Base-by-base conservation (phyloP, 805 yeast species). In the Lipomyces kockii region DNA sequence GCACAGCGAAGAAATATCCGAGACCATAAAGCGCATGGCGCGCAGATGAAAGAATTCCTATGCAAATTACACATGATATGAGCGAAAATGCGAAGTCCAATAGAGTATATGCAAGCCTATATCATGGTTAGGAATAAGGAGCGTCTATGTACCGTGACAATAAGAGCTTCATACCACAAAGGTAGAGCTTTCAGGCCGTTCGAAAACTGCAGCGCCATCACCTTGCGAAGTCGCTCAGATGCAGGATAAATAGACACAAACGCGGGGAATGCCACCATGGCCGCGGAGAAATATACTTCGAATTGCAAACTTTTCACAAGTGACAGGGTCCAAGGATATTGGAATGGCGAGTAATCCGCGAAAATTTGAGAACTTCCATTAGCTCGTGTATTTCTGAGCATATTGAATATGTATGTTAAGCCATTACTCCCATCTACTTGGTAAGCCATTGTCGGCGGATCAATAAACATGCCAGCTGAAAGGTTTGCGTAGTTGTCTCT, bases 201-300 rank as follows among this genome's bases (percentile, higher is more conserved):
- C 14, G 79, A 77, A 61, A 76, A 77, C n/a, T 77, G 77, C 73
- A 77, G 71, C 2, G 79, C 78, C 49, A 78, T 63, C 4, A 77
- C 78, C 46, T 72, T 71, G 37, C 73, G 67, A 17, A 76, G 67
- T 25, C 79, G 71, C 64, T 77, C 79, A 62, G 63, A 73, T 1
- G 79, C 76, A 1, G 79, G 79, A 60, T 77, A 77, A 2, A 77
- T 62, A 1, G 75, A 67, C 12, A 71, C 66, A 59, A 77, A 75
- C 0, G 79, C 79, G 3, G 79, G 79, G 9, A 72, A 77, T 3
- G 74, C 78, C n/a, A 73, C 62, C 76, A 77, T 70, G 9, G 79
- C 72, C 2, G 76, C 63, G 5, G 78, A 75, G 62, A 76, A 74
- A 54, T 75, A 77, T 9, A 72, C 70, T 5, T 74, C 66, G 64